A percentile compares a stretch with the other conserved stretches of the same genome.
Conservation (phyloP, 805 yeast genomes). For the Alloascoidea hylecoeti region DNA sequence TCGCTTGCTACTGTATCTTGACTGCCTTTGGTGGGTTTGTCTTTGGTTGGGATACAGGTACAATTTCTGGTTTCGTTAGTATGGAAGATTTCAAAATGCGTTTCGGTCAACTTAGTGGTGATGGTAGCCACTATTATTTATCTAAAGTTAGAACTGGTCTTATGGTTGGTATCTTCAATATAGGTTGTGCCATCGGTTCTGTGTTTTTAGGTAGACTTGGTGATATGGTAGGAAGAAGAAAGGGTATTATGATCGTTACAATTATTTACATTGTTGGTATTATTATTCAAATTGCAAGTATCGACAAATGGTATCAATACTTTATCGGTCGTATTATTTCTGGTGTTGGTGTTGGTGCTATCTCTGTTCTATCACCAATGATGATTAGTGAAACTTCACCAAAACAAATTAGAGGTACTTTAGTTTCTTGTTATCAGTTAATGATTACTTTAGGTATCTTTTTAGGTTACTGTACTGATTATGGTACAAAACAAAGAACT, state of each 20-base stretch:
- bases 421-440: conserved; percentile 64
- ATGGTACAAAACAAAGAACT: conserved; percentile 41
- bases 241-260: conserved; percentile 31
- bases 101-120: too few relatives aligned
- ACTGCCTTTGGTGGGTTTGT: conserved; percentile 54
- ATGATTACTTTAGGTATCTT: conserved; percentile 62
- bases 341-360: conserved; percentile 68
- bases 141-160: conserved; percentile 43
- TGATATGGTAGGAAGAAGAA: conserved; percentile 56
- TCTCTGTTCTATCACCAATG: conserved; percentile 65
- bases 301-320: conserved; percentile 25
- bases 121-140: conserved; percentile 20
- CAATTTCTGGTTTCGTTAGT: conserved; percentile 50
- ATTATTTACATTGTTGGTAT: conserved; percentile 39
- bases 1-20: too few relatives aligned
- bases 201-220: conserved; percentile 48
- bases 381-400: conserved; percentile 78
- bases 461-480: conserved; percentile 56
- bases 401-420: conserved; percentile 63
- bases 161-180: conserved; percentile 59
- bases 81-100: conserved; percentile 44
- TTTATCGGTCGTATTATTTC: conserved; percentile 58
- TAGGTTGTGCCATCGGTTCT: conserved; percentile 62
- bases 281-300: conserved; percentile 30
- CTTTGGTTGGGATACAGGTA: conserved; percentile 58